phyloP scores from a whole-genome alignment of 441 rosid species.

The Mallotus japonicus region DNA sequence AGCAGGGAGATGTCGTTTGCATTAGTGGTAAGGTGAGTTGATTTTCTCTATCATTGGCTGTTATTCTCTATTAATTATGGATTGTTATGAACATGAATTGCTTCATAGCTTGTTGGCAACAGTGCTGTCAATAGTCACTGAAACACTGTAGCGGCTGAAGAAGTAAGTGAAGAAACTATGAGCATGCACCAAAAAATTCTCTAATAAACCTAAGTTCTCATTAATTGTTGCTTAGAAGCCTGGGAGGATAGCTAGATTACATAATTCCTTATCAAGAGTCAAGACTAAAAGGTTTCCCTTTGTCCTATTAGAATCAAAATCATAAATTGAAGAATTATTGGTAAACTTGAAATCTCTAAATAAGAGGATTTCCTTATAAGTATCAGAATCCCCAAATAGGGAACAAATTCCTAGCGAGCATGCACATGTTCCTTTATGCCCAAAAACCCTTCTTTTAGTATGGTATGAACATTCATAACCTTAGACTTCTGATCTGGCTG shows the following conservation, averaged over 20 bases:
- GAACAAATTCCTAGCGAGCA: background rate
- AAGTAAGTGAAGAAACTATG: background rate
- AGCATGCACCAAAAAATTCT: background rate
- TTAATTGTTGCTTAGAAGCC: background rate
- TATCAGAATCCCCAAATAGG: background rate
- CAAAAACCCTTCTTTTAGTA: background rate
- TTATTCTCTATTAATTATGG: slow-evolving; percentile 17
- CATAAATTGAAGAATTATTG: background rate
- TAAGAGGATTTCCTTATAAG: background rate
- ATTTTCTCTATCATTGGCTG: slow-evolving; percentile 18
- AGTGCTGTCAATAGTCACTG: background rate
- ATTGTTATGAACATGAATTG: slow-evolving; percentile 9
- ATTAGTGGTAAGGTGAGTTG: slow-evolving; percentile 80
- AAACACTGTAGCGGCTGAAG: background rate
- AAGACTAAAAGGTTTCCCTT: background rate
- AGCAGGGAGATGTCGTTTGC: slow-evolving; percentile 73
- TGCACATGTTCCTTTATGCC: background rate
- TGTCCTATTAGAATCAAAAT: background rate
- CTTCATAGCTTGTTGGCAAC: slow-evolving; percentile 2
- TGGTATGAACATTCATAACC: background rate
- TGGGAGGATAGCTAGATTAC: background rate
- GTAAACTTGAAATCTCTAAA: background rate
- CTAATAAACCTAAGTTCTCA: background rate
- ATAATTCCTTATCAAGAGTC: background rate
- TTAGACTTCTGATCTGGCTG: background rate